A percentile compares a stretch with the other conserved stretches of the same genome.
Conservation (phyloP, 495 filamentous ascomycete genomes). For the Aspergillus conjunctus region DNA sequence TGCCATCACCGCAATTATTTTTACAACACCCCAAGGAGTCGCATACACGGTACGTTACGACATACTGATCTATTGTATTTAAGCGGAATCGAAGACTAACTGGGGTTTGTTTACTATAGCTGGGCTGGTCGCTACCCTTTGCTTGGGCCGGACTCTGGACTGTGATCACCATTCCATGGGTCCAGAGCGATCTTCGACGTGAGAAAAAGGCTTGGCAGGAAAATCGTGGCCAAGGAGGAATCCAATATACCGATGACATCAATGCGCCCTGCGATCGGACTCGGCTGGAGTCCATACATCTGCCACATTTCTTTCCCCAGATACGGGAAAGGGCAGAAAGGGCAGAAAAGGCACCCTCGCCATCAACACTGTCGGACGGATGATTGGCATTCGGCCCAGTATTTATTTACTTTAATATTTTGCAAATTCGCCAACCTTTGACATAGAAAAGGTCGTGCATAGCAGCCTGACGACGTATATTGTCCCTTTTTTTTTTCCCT, state of each 20-base stretch:
- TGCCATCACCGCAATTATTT: slow-evolving; percentile 61
- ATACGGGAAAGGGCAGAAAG: slow-evolving; percentile 38
- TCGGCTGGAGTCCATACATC: slow-evolving; percentile 44
- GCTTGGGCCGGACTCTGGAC: slow-evolving; percentile 70
- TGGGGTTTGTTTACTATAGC: slow-evolving; percentile 11
- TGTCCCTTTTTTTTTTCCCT: too few relatives aligned
- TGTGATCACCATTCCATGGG: slow-evolving; percentile 66
- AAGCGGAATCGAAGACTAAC: neutral
- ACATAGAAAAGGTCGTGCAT: too few relatives aligned
- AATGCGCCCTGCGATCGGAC: slow-evolving; percentile 42
- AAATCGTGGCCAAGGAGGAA: slow-evolving; percentile 41
- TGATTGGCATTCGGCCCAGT: neutral
- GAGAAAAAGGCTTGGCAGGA: slow-evolving; percentile 67
- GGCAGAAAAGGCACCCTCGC: slow-evolving; percentile 33
- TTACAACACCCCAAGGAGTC: slow-evolving; percentile 60
- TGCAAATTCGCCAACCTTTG: neutral
- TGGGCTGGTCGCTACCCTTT: slow-evolving; percentile 72
- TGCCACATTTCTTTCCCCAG: slow-evolving; percentile 39
- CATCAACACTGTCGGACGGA: slow-evolving; percentile 27
- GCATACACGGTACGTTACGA: slow-evolving; percentile 67
- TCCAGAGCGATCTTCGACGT: slow-evolving; percentile 58
- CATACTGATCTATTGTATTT: neutral
- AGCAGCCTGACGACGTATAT: too few relatives aligned
- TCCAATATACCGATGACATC: slow-evolving; percentile 44
- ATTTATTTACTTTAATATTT: neutral